Conservation (phyloP, 495 filamentous ascomycete species). For the Tuber melanosporum region DNA sequence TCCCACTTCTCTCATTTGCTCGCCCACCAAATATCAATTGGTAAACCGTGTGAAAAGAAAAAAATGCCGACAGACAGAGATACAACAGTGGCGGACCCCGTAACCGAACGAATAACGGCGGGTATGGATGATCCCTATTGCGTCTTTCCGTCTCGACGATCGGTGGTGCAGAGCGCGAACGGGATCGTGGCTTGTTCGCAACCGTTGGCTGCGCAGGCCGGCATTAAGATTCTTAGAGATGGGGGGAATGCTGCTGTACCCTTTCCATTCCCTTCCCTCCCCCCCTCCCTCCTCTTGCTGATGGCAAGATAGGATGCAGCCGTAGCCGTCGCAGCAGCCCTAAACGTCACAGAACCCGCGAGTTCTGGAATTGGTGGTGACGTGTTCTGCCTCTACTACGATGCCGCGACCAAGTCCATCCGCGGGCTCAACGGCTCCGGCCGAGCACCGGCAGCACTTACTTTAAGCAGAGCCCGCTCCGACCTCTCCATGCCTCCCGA, state of each 20-base stretch:
- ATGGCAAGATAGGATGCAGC: conserved; percentile 69
- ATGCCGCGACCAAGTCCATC: conserved; percentile 71
- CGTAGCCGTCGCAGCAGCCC: conserved; percentile 77
- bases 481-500: conserved; percentile 51
- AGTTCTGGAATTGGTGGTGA: conserved; percentile 97
- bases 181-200: conserved; percentile 90
- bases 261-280: background rate
- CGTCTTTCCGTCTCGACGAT: conserved; percentile 75
- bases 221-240: conserved; percentile 70
- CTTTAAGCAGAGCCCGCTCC: conserved; percentile 61
- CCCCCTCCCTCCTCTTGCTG: conserved; percentile 2
- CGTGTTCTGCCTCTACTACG: conserved; percentile 95
- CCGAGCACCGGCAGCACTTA: conserved; percentile 62
- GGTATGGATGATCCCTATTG: background rate
- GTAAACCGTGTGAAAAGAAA: background rate
- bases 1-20: background rate
- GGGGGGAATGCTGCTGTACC: conserved; percentile 82
- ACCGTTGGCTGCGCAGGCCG: conserved; percentile 81
- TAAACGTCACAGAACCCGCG: conserved; percentile 90
- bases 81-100: background rate
- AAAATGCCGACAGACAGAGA: background rate
- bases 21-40: background rate
- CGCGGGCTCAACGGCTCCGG: conserved; percentile 88
- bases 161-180: conserved; percentile 85
- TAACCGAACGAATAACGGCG: background rate